Base-by-base conservation (phyloP, 2,329 filamentous ascomycete genomes). In the Penicillium rolfsii region DNA sequence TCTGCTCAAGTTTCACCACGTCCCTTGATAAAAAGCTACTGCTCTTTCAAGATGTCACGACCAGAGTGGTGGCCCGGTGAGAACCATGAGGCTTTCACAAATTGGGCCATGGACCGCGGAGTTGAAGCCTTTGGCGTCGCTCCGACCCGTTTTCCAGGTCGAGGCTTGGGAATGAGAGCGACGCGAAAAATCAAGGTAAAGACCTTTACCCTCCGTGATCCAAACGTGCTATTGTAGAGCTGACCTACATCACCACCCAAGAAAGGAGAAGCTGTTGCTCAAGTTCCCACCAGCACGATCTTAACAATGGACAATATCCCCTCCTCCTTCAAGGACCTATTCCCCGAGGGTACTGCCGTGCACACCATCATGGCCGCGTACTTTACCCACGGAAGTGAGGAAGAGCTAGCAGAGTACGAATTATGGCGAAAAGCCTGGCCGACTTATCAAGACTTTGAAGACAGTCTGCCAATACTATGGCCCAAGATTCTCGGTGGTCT, bases 101-200 rank as follows among this genome's bases (percentile, higher is more conserved):
- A 82, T 61, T 96, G 92, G 91, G 89, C 89, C 1, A 73, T 81
- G 46, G 76, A 78, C 1, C 83, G 86, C 59, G 90, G 90, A 14
- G 84, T 96, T 30, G 76, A 83, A 38, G 84, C 92, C 66, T 82
- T 89, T 68, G 88, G 87, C 30, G 86, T 96, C 52, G 80, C 81
- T 2, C 88, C 91, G 5, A 83, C 86, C 43, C 81, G 80, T 41
- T 87, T 96, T 16, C 85, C 88, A 5, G 89, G 88, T 1, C 84
- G 90, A 57, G 93, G 93, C 30, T 84, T 95, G 56, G 93, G 93
- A 50, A 87, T 97, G 59, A 83, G 93, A 54, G 89, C 91, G 5
- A 88, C 85, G 12, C 83, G 84, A 30, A 78, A 83, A 14, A 83
- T 95, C 62, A 79, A 89, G 78, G 90, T 91, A 78, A 70, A 65